A percentile compares a stretch with the other conserved stretches of the same genome.
Conservation (phyloP, 2,329 filamentous ascomycete species). For the Malbranchea cinnamomea region DNA sequence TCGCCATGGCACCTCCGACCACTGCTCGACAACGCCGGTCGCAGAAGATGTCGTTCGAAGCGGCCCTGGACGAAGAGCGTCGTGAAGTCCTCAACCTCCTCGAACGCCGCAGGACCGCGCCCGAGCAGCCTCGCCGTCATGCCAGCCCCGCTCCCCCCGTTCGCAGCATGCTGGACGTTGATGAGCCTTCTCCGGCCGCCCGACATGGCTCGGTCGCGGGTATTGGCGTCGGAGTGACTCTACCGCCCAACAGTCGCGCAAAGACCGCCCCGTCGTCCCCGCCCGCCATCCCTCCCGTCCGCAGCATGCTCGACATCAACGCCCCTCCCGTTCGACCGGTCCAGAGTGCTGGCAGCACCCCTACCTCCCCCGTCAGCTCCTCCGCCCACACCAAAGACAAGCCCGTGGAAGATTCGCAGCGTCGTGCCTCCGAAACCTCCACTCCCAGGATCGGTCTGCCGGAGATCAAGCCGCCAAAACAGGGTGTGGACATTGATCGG, state of each 20-base stretch:
- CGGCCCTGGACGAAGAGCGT: constrained; percentile 62
- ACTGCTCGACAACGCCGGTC: no score
- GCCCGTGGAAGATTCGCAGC: constrained; percentile 21
- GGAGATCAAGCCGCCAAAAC: constrained; percentile 12
- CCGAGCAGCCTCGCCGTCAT: constrained; percentile 29
- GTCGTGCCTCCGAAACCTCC: constrained; percentile 20
- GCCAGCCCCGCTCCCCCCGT: constrained; percentile 49
- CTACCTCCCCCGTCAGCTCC: constrained; percentile 16
- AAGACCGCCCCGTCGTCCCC: constrained; percentile 5
- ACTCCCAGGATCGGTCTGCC: constrained; percentile 12
- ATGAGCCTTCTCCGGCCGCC: constrained; percentile 24
- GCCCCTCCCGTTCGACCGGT: constrained; percentile 20
- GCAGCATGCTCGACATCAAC: constrained; percentile 25
- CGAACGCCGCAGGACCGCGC: constrained; percentile 31
- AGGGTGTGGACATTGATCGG: constrained; percentile 16
- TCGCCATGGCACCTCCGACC: no score
- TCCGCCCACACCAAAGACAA: constrained; percentile 18
- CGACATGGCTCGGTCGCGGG: constrained; percentile 27
- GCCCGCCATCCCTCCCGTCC: constrained; percentile 11
- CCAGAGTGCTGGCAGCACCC: constrained; percentile 19
- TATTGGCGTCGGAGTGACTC: constrained; percentile 21
- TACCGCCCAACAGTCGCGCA: constrained; percentile 15
- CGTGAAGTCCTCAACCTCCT: constrained; percentile 56
- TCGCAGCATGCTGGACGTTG: constrained; percentile 51
- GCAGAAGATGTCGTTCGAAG: constrained; percentile 63